Conservation (phyloP, 306 rosid genomes). For the Sicyos baderoa region DNA sequence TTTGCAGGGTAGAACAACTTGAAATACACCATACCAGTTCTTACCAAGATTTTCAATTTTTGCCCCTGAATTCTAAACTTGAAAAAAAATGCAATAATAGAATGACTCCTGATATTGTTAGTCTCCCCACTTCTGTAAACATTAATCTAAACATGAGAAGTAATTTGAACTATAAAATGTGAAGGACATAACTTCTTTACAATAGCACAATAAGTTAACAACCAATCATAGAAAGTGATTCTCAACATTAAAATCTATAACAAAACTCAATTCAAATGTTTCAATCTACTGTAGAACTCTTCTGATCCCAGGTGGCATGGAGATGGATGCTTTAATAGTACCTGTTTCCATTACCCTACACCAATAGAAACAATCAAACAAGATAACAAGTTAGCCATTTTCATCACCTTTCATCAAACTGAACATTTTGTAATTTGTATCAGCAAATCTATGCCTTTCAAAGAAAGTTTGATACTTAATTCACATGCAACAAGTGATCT, state of each 20-base stretch:
- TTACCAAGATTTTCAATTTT: too few species aligned
- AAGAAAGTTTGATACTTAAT: slow-evolving; percentile 36
- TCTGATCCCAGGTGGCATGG: neutral
- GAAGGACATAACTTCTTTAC: neutral
- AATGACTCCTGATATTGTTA: neutral
- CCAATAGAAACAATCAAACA: neutral
- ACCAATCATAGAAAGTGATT: neutral
- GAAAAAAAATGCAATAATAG: neutral
- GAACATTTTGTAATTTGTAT: neutral
- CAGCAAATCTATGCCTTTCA: neutral
- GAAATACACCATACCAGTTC: neutral
- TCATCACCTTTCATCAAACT: neutral
- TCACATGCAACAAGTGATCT: slow-evolving; percentile 58
- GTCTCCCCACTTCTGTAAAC: neutral
- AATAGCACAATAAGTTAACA: neutral
- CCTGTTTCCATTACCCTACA: slow-evolving; percentile 61
- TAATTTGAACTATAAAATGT: too few species aligned
- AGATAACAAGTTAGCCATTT: neutral
- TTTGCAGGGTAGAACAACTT: too few species aligned
- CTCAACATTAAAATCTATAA: neutral
- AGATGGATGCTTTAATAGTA: slow-evolving; percentile 26
- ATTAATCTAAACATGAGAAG: neutral
- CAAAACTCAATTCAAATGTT: neutral
- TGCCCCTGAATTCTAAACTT: slow-evolving; percentile 2
- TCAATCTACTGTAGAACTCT: too few species aligned